Base-by-base conservation (phyloP, 805 yeast species). In the Torulaspora delbrueckii region DNA sequence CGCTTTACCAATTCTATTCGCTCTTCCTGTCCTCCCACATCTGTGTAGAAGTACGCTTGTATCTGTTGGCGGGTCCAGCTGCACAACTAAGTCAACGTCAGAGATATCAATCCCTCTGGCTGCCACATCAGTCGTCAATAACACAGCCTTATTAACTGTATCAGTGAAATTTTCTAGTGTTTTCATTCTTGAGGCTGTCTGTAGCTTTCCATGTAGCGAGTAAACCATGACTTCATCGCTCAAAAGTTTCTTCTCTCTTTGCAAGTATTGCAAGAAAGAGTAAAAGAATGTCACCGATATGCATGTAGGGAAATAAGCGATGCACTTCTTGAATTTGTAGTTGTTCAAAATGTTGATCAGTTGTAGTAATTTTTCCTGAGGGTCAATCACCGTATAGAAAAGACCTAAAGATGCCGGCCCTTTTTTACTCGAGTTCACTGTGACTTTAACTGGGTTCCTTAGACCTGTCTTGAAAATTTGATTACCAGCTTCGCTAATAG, bases 61-160 rank as follows among this genome's bases (percentile, higher is more conserved):
- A 54, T 90, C 96, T 0, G 88, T 81, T 1, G 99, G 99, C 1
- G 98, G 96, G 53, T 93, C 98, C 19, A 91, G 56, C 62, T 93
- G 99, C n/a, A 93, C 69, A 3, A 91, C 98, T 22, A 90, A 67
- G 59, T 93, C 98, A 8, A 93, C 97, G 43, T 90, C 93, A 0
- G 96, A 95, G 24, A 93, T 83, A 69, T 93, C 99, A 18, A 93
- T 78, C 35, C 99, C 99, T 60, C 99, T 76, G 0, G 98, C 96
- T 0, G 99, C 97, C n/a, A 93, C 96, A 72, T 93, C 99, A 0
- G 99, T 93, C 1, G 99, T 89, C 66, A 93, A 70, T 19, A 93
- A 66, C 0, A 91, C 78, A 8, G 82, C 72, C 52, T 79, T 82
- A 16, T 55, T 59, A 12, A 63, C 39, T 10, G 75, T 72, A 1